Evolutionary conservation across 192 early-diverging fungal genomes (phyloP), one percentile per base, ranked within the genome.

Genomic region (Endogone sp.): DNA sequence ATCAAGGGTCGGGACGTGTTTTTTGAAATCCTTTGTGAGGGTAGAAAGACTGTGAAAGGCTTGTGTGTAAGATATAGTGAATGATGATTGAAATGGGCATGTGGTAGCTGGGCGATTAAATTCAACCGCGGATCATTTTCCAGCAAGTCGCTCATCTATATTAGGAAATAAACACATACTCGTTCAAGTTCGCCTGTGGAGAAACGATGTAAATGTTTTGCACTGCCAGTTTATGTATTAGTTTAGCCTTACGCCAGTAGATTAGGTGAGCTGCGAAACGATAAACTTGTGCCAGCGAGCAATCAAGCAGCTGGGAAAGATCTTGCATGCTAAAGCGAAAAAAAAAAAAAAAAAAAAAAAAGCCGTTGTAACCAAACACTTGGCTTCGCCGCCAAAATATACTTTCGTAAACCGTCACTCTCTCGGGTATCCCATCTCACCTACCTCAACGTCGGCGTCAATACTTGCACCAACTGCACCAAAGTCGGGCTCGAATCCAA

Each of bases 231-330:
- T 89, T 87, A 77, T 95, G 86, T 56, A 98, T 92, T 29, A 98
- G 81, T 71, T 93, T 93, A 11, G 95, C 95, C 67, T 94, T 92
- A 64, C 85, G 78, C 97, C 97, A 98, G 74, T 92, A 95, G 28
- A 96, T 91, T 29, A 98, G 77, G 76, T 98, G 97, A 1, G 95
- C 90, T 4, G 91, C 95, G 24, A 95, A 69, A 20, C 92, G 84
- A 74, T 93, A 97, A 2, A 98, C 86, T 69, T 97, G 97, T 0
- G 95, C 91, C 60, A 95, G 82, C n/a, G 97, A 96, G 75, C 95
- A 97, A 75, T 94, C 94, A 25, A 97, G 70, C 29, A 89, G 78
- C 20, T 89, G 75, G 74, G 94, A 90, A 25, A 98, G 81, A 68
- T 93, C 86, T 27, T 92, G 86, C 49, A 98, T 84, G 58, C 88